Base-by-base conservation (phyloP, 1,139 yeast species). In the Debaryomyces coudertii region DNA sequence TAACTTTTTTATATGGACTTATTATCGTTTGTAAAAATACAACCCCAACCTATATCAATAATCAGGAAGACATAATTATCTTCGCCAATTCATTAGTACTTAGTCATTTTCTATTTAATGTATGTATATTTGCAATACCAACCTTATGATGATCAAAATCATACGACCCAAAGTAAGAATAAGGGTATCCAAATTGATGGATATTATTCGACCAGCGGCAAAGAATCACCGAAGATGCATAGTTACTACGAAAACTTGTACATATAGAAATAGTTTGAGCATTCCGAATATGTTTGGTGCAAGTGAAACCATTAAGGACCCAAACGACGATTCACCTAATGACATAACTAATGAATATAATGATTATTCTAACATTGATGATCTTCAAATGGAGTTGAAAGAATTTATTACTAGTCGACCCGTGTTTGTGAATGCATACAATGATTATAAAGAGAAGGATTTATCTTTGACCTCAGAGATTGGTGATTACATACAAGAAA, bases 111-210 rank as follows among this genome's bases (percentile, higher is more conserved):
- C 12, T 18, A 18, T 33, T 33, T 33, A 33, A 33, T 33, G 36
- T 11, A 33, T n/a, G 18, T 33, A 33, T 20, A 20, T 18, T 18
- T 20, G 24, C 24, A 33, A 3, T n/a, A 33, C 33, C 15, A 28
- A 29, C 20, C 12, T 20, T 18, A 18, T 38, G 41, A 28, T 38
- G 34, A 28, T 38, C 27, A 38, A 28, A 38, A 18, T 38, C 50
- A 47, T 49, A 28, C 45, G 46, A 34, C 48, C 43, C 9, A 46
- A 36, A 28, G 51, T 43, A 22, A 45, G 45, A 38, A 48, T 50
- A 47, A 43, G 51, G 45, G 20, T 27, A n/a, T 16, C 22, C 15
- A 28, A 28, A 7, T 16, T 38, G 4, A 16, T 29, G 28, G 22
- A 28, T 16, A n/a, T 3, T 22, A 22, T 12, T 35, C 38, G 20